Evolutionary conservation across 352 stramenopile genomes (phyloP), one percentile per base, ranked within the genome.

Genomic region (Pythium vanterpoolii): DNA sequence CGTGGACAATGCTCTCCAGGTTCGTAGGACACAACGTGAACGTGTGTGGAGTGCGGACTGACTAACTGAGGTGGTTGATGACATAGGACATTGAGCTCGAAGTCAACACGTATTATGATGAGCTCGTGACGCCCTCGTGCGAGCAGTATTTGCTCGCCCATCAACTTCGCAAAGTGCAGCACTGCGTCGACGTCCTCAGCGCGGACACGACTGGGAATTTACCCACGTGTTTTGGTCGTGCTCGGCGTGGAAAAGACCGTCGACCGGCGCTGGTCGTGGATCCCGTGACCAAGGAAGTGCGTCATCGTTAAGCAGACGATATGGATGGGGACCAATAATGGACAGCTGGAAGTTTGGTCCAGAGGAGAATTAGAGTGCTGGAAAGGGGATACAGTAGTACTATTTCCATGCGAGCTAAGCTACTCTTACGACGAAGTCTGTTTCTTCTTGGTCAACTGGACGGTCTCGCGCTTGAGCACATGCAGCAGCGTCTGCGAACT

Each of bases 381-480:
- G n/a, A 48, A 45, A 13, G 11, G 16, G n/a, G 43, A 60, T 42
- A 27, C 27, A 60, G 33, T 31, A 21, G 19, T n/a, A n/a, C n/a
- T n/a, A n/a, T n/a, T n/a, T n/a, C n/a, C n/a, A n/a, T n/a, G n/a
- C n/a, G n/a, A n/a, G n/a, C n/a, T n/a, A n/a, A n/a, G n/a, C n/a
- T n/a, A n/a, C n/a, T n/a, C n/a, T n/a, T n/a, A 89, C 44, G 77
- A 91, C 19, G 84, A 96, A 19, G 86, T 93, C 59, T 97, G 88
- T 72, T 97, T 97, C 78, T 97, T 98, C 86, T 98, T 98, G 36
- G 78, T 96, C n/a, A 98, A 76, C 60, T 96, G 94, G 43, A 96
- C 83, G 0, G 89, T 96, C 70, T 98, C 93, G 18, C 93, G 75
- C 74, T 98, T 97, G 62, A 98, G 90, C 60, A 98, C 93, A 60